Evolutionary conservation across 75 land plant genomes (phyloP), one percentile per base, ranked within the genome.

Genomic region (Picea glauca): DNA sequence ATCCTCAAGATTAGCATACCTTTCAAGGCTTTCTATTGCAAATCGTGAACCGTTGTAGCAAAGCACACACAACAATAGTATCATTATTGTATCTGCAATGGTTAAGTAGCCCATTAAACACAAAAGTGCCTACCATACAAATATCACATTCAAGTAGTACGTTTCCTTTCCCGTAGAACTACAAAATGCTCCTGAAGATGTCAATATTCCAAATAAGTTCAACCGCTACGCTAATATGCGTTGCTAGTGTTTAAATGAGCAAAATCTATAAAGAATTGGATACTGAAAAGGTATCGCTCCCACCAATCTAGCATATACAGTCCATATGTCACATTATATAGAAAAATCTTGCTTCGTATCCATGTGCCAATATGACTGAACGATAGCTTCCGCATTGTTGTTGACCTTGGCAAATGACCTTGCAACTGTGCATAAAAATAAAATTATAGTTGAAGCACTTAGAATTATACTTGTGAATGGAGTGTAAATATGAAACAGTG

Each of bases 241-340:
- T 50, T 58, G 23, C 33, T 50, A 9, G 56, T 50, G 56, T 50
- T 9, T 50, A 50, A 30, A n/a, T 63, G 23, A 38, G 17, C 7
- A 12, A 62, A 60, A 58, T 31, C 26, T 33, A 68, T 57, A 57
- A 43, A 66, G 20, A 30, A 62, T 59, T 88, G 90, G 82, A 82
- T 84, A 83, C 86, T 89, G 85, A 89, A 89, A 64, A 89, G 74
- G 59, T 63, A 85, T 15, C 87, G 84, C 81, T 89, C 91, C 91
- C 91, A 89, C 91, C 90, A 85, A 70, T 89, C 91, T 73, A 89
- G 84, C 91, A 89, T 89, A 81, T 89, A 89, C 18, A 89, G 90
- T 61, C 91, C 91, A 62, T 83, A 77, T 15, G 91, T 89, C 58
- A 89, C 90, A 66, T 89, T 89, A 85, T 89, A 89, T 58, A 89